Percentiles rank a stretch among this genome's conserved stretches.
Evolutionary conservation across 495 filamentous ascomycete species (phyloP).

Genomic region (Talaromyces borbonicus): DNA sequence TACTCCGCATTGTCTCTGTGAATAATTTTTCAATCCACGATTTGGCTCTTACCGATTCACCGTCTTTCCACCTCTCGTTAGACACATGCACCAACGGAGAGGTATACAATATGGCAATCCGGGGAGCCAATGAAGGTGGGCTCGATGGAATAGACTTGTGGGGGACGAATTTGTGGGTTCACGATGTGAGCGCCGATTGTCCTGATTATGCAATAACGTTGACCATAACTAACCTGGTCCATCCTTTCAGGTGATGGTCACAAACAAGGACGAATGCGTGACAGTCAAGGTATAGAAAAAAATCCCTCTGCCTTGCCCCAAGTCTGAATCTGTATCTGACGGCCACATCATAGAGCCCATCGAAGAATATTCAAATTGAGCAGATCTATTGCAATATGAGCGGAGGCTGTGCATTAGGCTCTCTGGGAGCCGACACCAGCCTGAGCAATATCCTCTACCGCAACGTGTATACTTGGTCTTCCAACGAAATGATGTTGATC

Average conservation of each 20-base stretch:
- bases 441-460: conserved; percentile 40
- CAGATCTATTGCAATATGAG: conserved; percentile 50
- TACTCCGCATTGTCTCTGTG: conserved; percentile 31
- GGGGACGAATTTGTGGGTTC: conserved; percentile 42
- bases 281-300: conserved; percentile 32
- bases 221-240: too few relatives aligned
- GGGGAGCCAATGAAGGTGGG: conserved; percentile 37
- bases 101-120: conserved; percentile 45
- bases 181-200: too few relatives aligned
- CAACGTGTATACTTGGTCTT: conserved; percentile 42
- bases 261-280: conserved; percentile 48
- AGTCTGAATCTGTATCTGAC: too few relatives aligned
- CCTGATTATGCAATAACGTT: too few relatives aligned
- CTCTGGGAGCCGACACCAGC: conserved; percentile 24
- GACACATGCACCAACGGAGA: conserved; percentile 39
- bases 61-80: conserved; percentile 38
- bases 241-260: conserved; percentile 45
- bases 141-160: conserved; percentile 43
- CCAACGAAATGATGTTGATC: conserved; percentile 56
- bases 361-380: conserved; percentile 43
- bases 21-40: conserved; percentile 42
- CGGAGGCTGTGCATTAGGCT: conserved; percentile 45
- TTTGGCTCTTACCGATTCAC: conserved; percentile 40
- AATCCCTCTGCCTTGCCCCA: too few relatives aligned
- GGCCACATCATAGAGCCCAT: conserved; percentile 24